Evolutionary conservation across 306 rosid genomes (phyloP), one percentile per base, ranked within the genome.

Genomic region (Vigna angularis): DNA sequence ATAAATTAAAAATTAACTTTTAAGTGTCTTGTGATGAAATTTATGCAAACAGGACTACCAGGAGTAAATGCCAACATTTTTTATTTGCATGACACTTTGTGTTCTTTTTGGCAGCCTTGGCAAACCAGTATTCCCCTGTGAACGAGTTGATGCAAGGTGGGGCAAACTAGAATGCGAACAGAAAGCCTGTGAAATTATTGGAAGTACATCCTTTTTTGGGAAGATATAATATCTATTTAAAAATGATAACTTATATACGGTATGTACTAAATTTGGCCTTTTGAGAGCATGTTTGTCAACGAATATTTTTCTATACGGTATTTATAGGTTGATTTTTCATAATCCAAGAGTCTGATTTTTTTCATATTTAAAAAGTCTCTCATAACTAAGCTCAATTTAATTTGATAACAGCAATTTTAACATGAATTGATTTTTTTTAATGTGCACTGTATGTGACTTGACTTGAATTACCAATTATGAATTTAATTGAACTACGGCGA

Each of bases 61-160:
- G 10, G n/a, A 63, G 11, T 40, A 45, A 32, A 11, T 36, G 9
- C 7, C 1, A 0, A 13, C 15, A 50, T 5, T 56, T 9, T 42
- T 4, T 28, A 49, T 68, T 83, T 62, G 49, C 68, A 58, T 52
- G 70, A 38, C 57, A 79, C 26, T 66, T 72, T 28, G 3, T 45
- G 10, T 73, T 44, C 14, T 62, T 49, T 17, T 73, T 64, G 52
- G 40, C 96, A 92, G 98, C 89, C 85, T 95, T 12, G 89, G 85
- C 71, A 95, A 95, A 79, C 88, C 85, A 1, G 74, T 75, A 78
- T 95, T 95, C 73, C 93, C 97, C 2, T 88, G 97, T 50, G 97
- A 90, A 74, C 87, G 97, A 53, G 90, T 92, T 48, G 95, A 90
- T 80, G 98, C 97, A 81, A 87, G 97, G 74, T 94, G 98, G 97